Evolutionary conservation across 148 eudicot genomes (phyloP), one percentile per base, ranked within the genome.

Genomic region (Fagopyrum esculentum): DNA sequence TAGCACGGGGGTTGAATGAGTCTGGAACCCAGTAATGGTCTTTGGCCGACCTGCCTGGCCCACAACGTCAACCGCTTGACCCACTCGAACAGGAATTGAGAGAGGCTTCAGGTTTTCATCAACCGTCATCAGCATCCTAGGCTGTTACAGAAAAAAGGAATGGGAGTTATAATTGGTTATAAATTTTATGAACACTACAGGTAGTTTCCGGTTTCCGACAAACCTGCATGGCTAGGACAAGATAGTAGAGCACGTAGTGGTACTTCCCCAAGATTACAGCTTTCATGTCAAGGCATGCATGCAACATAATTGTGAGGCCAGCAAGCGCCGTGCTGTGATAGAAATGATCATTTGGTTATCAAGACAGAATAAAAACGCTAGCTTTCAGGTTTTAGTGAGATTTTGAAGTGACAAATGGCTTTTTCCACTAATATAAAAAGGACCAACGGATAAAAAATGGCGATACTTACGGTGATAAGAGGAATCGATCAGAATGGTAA

Each of bases 11-110:
- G 98, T 94, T 17, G 96, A 87, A 83, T 87, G 93, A 73, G 98
- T 91, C 82, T 90, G 98, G 83, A 94, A 94, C 48, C 98, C 98
- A 0, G 98, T 94, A 9, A 94, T 91, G 74, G 98, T 90, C 85
- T 91, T 94, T 45, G 97, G 97, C 44, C 92, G 87, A 72, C 98
- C 97, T 15, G 98, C 98, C 79, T 91, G 97, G 17, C 97, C 98
- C 9, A 91, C 98, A 75, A 94, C 96, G 81, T 94, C 98, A 79
- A 94, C 98, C 8, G 96, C 98, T 79, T 90, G 96, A 44, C 98
- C 97, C 50, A 94, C 98, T 10, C 96, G 90, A 52, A 94, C 97
- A 75, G 93, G 97, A 13, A 91, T 96, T 1, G 98, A 83, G 19
- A 94, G 83, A 73, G 97, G 93, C 81, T 91, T 94, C 80, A 91